Evolutionary conservation across 805 yeast genomes (phyloP).

Genomic region (Saturnispora ahearnii): DNA sequence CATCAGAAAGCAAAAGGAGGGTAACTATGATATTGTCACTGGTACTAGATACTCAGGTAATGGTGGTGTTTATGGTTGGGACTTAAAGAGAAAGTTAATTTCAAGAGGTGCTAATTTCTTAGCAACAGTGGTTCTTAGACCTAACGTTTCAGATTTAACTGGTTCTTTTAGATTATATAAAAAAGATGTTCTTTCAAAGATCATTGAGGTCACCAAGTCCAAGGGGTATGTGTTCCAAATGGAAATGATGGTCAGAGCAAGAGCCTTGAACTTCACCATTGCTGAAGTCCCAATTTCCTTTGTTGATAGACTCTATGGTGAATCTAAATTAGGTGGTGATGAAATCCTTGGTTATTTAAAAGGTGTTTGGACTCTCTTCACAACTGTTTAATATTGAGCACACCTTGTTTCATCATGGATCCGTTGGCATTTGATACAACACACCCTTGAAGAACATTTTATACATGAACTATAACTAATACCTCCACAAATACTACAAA

Average conservation of each 20-base stretch:
- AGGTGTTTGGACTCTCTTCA: slow-evolving; percentile 66
- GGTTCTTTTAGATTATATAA: slow-evolving; percentile 72
- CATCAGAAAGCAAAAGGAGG: slow-evolving; percentile 50
- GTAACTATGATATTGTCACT: slow-evolving; percentile 41
- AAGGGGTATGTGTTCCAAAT: slow-evolving; percentile 81
- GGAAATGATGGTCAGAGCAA: slow-evolving; percentile 84
- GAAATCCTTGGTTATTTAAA: slow-evolving; percentile 70
- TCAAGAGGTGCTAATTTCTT: slow-evolving; percentile 75
- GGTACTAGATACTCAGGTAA: slow-evolving; percentile 68
- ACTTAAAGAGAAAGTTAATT: slow-evolving; percentile 65
- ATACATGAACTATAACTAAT: slow-evolving; percentile 33
- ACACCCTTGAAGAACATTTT: slow-evolving; percentile 33
- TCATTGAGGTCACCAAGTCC: slow-evolving; percentile 58
- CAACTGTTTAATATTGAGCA: slow-evolving; percentile 39
- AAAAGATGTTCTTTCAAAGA: slow-evolving; percentile 55
- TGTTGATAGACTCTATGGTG: slow-evolving; percentile 74
- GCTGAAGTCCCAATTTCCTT: slow-evolving; percentile 75
- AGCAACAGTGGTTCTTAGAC: slow-evolving; percentile 63
- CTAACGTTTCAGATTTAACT: slow-evolving; percentile 64
- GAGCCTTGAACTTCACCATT: slow-evolving; percentile 60
- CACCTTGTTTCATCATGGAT: slow-evolving; percentile 39
- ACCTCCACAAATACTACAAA: slow-evolving; percentile 40
- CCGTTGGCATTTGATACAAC: slow-evolving; percentile 32
- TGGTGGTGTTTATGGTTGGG: slow-evolving; percentile 84
- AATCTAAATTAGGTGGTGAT: slow-evolving; percentile 70